Percentiles rank a stretch among this genome's conserved stretches.
phyloP scores from a whole-genome alignment of 2,329 filamentous ascomycete species.

The Colletotrichum magnum region DNA sequence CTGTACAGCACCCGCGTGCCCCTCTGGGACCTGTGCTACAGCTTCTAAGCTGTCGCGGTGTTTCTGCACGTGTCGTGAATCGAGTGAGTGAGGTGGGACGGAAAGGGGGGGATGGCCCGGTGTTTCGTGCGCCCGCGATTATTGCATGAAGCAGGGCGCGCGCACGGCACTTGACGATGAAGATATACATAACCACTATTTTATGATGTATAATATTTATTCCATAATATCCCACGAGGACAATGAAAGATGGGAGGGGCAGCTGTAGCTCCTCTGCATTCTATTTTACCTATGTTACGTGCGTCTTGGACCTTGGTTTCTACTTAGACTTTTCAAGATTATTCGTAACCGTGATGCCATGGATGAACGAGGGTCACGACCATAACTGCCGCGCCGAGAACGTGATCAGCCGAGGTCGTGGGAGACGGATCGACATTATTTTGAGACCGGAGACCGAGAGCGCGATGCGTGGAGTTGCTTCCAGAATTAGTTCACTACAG shows the following conservation, averaged over 20 bases:
- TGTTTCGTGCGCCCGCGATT: too few relatives aligned
- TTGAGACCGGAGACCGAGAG: not conserved
- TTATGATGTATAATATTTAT: constrained; percentile 19
- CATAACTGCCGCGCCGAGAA: constrained; percentile 11
- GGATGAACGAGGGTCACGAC: not conserved
- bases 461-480: not conserved
- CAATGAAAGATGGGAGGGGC: not conserved
- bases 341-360: constrained; percentile 11
- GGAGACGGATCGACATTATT: not conserved
- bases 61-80: not conserved
- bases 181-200: not conserved
- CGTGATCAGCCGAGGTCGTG: constrained; percentile 11
- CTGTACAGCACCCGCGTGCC: constrained; percentile 42
- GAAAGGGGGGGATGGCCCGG: too few relatives aligned
- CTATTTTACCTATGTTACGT: too few relatives aligned
- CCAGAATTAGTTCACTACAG: constrained; percentile 14
- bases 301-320: too few relatives aligned
- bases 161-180: not conserved
- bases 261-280: too few relatives aligned
- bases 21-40: constrained; percentile 39
- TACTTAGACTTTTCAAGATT: not conserved
- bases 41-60: constrained; percentile 19
- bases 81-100: not conserved
- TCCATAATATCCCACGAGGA: constrained; percentile 1
- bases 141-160: not conserved